A percentile compares a stretch with the other conserved stretches of the same genome.
These are phyloP conservation scores for Sequoiadendron giganteum DNA, from an alignment of 75 land plant species.

Conservation along the genomic window DNA sequence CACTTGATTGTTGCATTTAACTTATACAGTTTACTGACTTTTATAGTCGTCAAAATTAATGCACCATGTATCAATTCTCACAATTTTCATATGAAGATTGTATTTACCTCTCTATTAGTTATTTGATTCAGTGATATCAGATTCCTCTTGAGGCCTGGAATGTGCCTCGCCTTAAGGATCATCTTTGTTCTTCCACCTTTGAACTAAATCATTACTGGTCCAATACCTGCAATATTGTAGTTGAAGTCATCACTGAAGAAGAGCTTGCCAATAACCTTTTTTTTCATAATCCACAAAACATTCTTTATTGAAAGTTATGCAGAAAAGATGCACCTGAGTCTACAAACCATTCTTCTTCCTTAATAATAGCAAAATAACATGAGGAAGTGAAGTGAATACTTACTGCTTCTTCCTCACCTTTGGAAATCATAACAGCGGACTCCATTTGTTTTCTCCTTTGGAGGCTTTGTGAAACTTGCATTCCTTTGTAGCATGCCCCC, in stretches of 20 bases:
- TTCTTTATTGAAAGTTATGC: not conserved
- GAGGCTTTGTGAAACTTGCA: not conserved
- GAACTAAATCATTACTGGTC: not conserved
- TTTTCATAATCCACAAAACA: not conserved
- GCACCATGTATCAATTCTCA: not conserved
- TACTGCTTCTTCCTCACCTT: not conserved
- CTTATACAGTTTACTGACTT: not conserved
- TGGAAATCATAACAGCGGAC: not conserved
- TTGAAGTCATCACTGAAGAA: not conserved
- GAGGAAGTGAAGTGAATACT: not conserved
- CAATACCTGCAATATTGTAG: not conserved
- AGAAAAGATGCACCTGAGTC: not conserved
- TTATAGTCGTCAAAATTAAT: not conserved
- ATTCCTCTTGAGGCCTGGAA: not conserved
- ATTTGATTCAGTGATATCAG: not conserved
- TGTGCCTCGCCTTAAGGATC: not conserved
- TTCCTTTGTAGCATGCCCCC: not conserved
- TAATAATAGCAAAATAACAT: not conserved
- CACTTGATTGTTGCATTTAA: not conserved
- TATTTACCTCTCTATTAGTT: not conserved
- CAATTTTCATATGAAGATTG: not conserved
- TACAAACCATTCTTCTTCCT: not conserved
- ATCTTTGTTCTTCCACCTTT: not conserved
- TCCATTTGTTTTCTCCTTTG: not conserved
- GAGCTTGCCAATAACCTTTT: not conserved